These are phyloP conservation scores for Boletus rubroflammeus DNA, from an alignment of 768 basidiomycete species.

Conservation along the genomic window DNA sequence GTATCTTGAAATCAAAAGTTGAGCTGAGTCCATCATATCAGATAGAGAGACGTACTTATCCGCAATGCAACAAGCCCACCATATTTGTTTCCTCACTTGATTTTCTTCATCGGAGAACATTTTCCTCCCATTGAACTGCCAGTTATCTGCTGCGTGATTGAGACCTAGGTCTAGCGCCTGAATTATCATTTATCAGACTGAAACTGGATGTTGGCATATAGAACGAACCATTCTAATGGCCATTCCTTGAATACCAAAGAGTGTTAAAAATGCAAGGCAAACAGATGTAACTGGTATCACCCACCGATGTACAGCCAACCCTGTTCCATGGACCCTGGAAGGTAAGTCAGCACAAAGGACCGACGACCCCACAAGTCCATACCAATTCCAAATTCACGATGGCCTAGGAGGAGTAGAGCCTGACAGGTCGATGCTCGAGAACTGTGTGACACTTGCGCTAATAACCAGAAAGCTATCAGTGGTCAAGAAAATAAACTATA, in stretches of 20 bases:
- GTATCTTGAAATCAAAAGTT: slow-evolving; percentile 41
- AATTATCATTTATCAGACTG: slow-evolving; percentile 2
- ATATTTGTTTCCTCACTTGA: slow-evolving; percentile 70
- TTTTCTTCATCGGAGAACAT: slow-evolving; percentile 65
- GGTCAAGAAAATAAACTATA: neutral
- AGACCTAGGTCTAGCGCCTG: slow-evolving; percentile 80
- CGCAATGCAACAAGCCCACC: slow-evolving; percentile 72
- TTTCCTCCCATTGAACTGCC: slow-evolving; percentile 59
- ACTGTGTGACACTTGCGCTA: slow-evolving; percentile 62
- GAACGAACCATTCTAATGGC: slow-evolving; percentile 65
- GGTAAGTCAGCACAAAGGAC: slow-evolving; percentile 9
- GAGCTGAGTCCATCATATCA: neutral
- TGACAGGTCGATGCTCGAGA: slow-evolving; percentile 77
- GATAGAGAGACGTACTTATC: slow-evolving; percentile 54
- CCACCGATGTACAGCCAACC: slow-evolving; percentile 81
- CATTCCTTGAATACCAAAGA: slow-evolving; percentile 45
- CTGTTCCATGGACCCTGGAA: slow-evolving; percentile 63
- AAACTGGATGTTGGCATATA: neutral
- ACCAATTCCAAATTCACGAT: slow-evolving; percentile 85
- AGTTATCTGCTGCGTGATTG: slow-evolving; percentile 73
- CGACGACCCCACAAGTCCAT: slow-evolving; percentile 19
- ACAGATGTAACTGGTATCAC: slow-evolving; percentile 1
- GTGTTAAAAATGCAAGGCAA: neutral
- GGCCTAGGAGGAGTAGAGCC: slow-evolving; percentile 71
- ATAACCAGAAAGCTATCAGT: slow-evolving; percentile 9